A percentile compares a stretch with the other conserved stretches of the same genome.
Conservation (phyloP, 23 red algal species). For the Gracilaria domingensis region DNA sequence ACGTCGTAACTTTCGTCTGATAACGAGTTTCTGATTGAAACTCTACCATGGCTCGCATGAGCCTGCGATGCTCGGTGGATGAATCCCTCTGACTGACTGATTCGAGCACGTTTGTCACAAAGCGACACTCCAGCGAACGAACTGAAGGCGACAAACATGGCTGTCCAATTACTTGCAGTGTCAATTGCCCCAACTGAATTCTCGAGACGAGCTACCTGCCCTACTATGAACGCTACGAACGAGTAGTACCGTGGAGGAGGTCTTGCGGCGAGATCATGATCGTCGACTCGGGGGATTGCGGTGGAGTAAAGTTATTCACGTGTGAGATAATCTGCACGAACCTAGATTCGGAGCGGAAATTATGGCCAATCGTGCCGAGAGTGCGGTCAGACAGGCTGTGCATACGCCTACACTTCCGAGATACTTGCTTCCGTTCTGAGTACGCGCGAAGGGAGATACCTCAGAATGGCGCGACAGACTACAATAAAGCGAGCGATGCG, state of each 20-base stretch:
- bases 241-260: too few relatives aligned
- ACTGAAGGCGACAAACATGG: not conserved
- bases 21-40: not conserved
- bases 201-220: too few relatives aligned
- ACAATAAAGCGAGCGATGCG: slow-evolving; percentile 46
- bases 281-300: too few relatives aligned
- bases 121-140: not conserved
- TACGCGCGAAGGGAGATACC: not conserved
- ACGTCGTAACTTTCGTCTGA: slow-evolving; percentile 51
- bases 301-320: not conserved
- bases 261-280: too few relatives aligned
- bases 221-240: too few relatives aligned
- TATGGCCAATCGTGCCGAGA: slow-evolving; percentile 13
- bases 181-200: too few relatives aligned
- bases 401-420: too few relatives aligned
- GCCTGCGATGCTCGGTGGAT: not conserved
- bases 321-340: slow-evolving; percentile 8
- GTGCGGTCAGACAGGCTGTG: not conserved
- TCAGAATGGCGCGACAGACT: slow-evolving; percentile 27
- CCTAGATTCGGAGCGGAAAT: too few relatives aligned
- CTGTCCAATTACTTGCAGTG: too few relatives aligned
- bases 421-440: too few relatives aligned
- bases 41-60: not conserved
- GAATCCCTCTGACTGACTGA: not conserved
- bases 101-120: not conserved